Base-by-base conservation (phyloP, 2,329 filamentous ascomycete genomes). In the Celoporthe dispersa region DNA sequence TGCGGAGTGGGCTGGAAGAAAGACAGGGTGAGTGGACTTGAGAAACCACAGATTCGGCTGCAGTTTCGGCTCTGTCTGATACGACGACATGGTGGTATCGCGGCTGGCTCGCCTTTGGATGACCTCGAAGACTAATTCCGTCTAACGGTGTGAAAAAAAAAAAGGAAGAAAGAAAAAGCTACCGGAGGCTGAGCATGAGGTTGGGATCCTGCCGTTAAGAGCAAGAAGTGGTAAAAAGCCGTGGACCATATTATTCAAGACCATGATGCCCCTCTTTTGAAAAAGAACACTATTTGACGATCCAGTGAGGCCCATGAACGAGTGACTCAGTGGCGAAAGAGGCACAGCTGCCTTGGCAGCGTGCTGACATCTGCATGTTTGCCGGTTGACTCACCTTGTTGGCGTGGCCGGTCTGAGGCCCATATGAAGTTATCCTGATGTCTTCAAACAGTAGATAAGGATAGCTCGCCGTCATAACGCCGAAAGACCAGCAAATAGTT, bases 1-100 rank as follows among this genome's bases (percentile, higher is more conserved):
- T 25, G 78, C 81, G n/a, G 79, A 76, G 55, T 80, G 75, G 11
- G 71, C 69, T 1, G 83, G 82, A 60, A 84, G 77, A 16, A 78
- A 72, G 39, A 84, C 82, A 0, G 81, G 81, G 39, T 75, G 78
- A 0, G 76, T 78, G 12, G 79, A 79, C 67, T 77, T 78, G 64
- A 84, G 78, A 72, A 81, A 83, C 80, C 81, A 84, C 22, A 77
- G 75, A 25, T 74, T 64, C 28, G 55, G 59, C 12, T 37, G 7
- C 35, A 48, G n/a, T 0, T 64, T 22, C 14, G 31, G 3, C 9
- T 55, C 25, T 35, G 33, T 28, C 11, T 51, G 61, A 35, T 51
- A 53, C 8, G 63, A 44, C 12, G 67, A 64, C 69, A 71, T 71
- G 14, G 25, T 51, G 28, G n/a, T 28, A 28, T 33, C 19, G 25